Evolutionary conservation across 2,329 filamentous ascomycete genomes (phyloP), one percentile per base, ranked within the genome.

Genomic region (Westerdykella aurantiaca): DNA sequence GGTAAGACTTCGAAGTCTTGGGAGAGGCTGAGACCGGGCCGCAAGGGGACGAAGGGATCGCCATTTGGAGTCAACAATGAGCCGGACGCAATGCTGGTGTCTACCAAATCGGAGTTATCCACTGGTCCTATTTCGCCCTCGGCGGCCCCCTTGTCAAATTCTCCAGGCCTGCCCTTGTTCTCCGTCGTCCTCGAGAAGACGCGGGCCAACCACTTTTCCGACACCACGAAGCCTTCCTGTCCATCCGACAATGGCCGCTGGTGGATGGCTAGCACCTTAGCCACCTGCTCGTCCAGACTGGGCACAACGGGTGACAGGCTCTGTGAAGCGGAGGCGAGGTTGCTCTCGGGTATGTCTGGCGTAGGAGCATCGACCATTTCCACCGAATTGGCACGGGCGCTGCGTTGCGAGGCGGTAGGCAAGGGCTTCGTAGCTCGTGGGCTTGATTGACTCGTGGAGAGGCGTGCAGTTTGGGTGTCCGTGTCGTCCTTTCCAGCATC

Each of bases 1-100:
- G 90, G 85, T 38, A 97, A 79, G 23, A 93, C 72, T 56, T 87
- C 81, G 56, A 88, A 91, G 42, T 88, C 80, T 29, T 86, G 81
- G n/a, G 75, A 71, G 37, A 82, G 75, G 37, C 69, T 57, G 38
- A 83, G 69, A 13, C 83, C 87, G 1, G 79, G 79, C 53, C 82
- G 85, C 37, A 97, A 74, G 3, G 86, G 82, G 25, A 91, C 79
- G 57, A 89, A 95, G 23, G 60, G 50, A 10, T 66, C 56, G 13
- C 76, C 71, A 12, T 70, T 68, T 38, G 70, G 61, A 42, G 69
- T 68, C 7, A 49, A 49, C 29, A 67, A 46, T 22, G 6, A 57
- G 31, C 6, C 9, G 9, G 33, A 10, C 42, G 38, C 44, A 14
- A 18, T 45, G 55, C 55, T 49, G 40, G 49, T 42, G 31, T 66